Conservation (phyloP, 2,329 filamentous ascomycete species). For the Alternaria sp. region DNA sequence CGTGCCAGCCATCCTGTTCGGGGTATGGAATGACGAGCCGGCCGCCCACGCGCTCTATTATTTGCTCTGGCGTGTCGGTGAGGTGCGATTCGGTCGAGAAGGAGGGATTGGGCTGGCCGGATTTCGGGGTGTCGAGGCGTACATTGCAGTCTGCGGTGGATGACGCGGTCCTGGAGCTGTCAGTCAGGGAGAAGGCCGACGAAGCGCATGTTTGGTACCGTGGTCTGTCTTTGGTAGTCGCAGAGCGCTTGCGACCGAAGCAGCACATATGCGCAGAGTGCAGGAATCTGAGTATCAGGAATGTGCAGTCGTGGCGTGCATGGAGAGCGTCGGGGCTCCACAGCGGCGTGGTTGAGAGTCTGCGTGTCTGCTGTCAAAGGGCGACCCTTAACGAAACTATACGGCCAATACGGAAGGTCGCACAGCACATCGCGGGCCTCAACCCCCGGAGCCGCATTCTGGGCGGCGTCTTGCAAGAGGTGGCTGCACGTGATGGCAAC, state of each 20-base stretch:
- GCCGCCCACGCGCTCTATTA: not conserved
- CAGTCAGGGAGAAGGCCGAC: not conserved
- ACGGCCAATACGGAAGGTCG: not conserved
- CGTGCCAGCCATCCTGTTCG: not conserved
- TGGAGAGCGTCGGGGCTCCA: not conserved
- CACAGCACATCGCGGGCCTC: not conserved
- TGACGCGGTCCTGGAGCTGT: not conserved
- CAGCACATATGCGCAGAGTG: not conserved
- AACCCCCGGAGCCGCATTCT: not conserved
- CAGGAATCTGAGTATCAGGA: not conserved
- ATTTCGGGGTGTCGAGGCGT: not conserved
- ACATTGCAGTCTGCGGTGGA: not conserved
- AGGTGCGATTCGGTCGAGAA: not conserved
- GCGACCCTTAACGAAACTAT: not conserved
- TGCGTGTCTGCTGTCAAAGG: not conserved
- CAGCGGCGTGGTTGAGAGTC: not conserved
- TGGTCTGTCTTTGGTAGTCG: not conserved
- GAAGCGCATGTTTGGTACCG: not conserved
- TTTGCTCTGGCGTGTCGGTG: not conserved
- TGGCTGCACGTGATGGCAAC: not conserved
- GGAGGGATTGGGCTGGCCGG: not conserved
- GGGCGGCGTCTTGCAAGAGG: not conserved
- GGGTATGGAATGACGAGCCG: not conserved
- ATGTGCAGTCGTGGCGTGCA: not conserved
- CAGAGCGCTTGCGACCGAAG: not conserved